Conservation (phyloP, 805 yeast genomes). For the Schizosaccharomyces japonicus region DNA sequence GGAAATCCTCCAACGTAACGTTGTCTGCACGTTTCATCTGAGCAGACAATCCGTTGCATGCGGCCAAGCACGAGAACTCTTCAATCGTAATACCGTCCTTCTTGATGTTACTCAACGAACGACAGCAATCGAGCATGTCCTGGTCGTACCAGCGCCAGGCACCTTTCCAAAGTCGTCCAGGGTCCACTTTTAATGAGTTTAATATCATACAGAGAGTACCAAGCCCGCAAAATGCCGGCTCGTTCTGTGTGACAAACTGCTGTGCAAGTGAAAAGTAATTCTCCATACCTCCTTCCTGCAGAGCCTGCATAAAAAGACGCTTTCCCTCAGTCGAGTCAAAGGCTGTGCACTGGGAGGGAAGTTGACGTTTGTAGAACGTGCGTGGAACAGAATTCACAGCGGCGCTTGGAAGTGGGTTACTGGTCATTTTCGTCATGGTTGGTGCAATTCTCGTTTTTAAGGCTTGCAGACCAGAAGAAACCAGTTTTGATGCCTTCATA, state of each 20-base stretch:
- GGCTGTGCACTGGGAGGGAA: background rate
- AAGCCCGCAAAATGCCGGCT: constrained; percentile 5
- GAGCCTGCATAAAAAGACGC: background rate
- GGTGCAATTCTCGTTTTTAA: too few species aligned
- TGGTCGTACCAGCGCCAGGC: constrained; percentile 6
- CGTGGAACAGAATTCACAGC: too few species aligned
- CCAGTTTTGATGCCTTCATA: too few species aligned
- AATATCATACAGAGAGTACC: constrained; percentile 5
- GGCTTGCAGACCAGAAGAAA: too few species aligned
- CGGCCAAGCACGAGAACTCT: constrained; percentile 5
- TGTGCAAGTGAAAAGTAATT: constrained; percentile 3
- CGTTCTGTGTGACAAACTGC: constrained; percentile 5
- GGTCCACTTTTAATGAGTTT: constrained; percentile 4
- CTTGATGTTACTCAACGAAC: background rate
- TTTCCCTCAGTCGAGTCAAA: constrained; percentile 4
- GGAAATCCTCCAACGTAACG: constrained; percentile 1
- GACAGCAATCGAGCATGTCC: constrained; percentile 5
- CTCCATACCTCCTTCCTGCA: constrained; percentile 3
- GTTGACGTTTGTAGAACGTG: background rate
- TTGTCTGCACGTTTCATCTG: background rate
- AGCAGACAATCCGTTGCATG: background rate
- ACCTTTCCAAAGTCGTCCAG: constrained; percentile 4
- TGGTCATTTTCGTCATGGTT: too few species aligned
- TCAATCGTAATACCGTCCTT: constrained; percentile 1
- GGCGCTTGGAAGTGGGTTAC: too few species aligned